Evolutionary conservation across 495 filamentous ascomycete genomes (phyloP), one percentile per base, ranked within the genome.

Genomic region (Lindgomyces ingoldianus): DNA sequence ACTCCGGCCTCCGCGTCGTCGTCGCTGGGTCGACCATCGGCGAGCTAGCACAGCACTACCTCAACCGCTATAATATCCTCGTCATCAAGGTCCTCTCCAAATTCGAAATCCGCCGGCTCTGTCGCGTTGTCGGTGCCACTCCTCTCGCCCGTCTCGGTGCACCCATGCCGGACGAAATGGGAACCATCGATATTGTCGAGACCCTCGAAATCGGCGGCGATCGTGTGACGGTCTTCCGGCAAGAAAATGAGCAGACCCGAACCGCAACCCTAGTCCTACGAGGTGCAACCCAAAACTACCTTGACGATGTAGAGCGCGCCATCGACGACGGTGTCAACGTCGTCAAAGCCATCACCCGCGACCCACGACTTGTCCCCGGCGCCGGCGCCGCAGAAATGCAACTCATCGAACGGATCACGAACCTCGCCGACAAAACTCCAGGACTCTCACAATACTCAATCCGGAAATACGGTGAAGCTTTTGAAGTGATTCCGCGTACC

Each of bases 131-230:
- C 30, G 94, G 95, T 54, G 95, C 94, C 45, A 96, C 92, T 2
- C 95, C 95, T 8, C 84, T 99, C 57, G 95, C 95, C 33, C 88
- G 95, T 69, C 84, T 99, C 51, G 95, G 95, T 56, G 95, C 95
- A 9, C 95, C 95, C 26, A 99, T 99, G 95, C 95, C 95, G 24
- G 95, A 99, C 71, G 95, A 99, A 82, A 98, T 97, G 92, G 95
- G 95, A 65, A 88, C 76, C 65, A 82, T 98, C 62, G 95, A 99
- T 77, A 77, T 99, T 26, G 93, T 99, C 19, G 95, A 98, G 83
- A 99, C 95, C 6, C 84, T 93, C 46, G 95, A 99, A 78, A 98
- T 99, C 74, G 95, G 95, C 59, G 95, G 95, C 72, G 95, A 99
- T 81, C 89, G 95, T 36, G 95, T 99, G 42, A 99, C 95, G 9